A percentile compares a stretch with the other conserved stretches of the same genome.
Conservation (phyloP, 306 rosid genomes). For the Notholithocarpus densiflorus region DNA sequence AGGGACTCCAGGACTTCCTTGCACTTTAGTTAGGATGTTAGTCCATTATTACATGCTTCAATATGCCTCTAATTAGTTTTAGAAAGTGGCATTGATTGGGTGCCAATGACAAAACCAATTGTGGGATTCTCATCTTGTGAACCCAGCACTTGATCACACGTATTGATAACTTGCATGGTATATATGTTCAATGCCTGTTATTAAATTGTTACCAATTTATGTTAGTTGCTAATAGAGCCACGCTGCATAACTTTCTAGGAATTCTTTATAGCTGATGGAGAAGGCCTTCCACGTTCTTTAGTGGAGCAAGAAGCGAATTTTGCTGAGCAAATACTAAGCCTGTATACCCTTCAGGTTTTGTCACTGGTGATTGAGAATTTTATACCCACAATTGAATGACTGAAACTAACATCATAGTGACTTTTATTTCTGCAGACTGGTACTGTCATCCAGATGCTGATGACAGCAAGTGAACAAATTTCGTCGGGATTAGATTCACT, state of each 20-base stretch:
- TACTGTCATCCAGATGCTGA: conserved; percentile 47
- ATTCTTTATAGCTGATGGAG: conserved; percentile 52
- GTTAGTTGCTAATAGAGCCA: background rate
- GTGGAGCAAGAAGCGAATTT: conserved; percentile 47
- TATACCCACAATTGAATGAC: background rate
- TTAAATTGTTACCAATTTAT: background rate
- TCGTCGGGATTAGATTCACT: conserved; percentile 33
- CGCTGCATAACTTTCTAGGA: conserved; percentile 32
- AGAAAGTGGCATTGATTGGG: background rate
- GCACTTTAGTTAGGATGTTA: background rate
- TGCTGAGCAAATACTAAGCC: conserved; percentile 39
- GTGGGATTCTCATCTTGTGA: background rate
- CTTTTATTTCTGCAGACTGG: conserved; percentile 35
- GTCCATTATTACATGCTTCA: background rate
- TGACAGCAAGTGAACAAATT: conserved; percentile 45
- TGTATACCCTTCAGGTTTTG: conserved; percentile 52
- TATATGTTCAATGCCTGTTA: background rate
- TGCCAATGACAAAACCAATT: background rate
- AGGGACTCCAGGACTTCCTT: background rate
- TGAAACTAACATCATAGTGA: conserved; percentile 6
- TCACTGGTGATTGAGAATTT: background rate
- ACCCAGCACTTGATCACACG: background rate
- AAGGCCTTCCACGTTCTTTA: conserved; percentile 47
- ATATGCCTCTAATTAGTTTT: background rate
- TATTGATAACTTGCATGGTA: background rate